These are phyloP conservation scores for Pestalotiopsis sp. DNA, from an alignment of 2,329 filamentous ascomycete species.

Conservation along the genomic window DNA sequence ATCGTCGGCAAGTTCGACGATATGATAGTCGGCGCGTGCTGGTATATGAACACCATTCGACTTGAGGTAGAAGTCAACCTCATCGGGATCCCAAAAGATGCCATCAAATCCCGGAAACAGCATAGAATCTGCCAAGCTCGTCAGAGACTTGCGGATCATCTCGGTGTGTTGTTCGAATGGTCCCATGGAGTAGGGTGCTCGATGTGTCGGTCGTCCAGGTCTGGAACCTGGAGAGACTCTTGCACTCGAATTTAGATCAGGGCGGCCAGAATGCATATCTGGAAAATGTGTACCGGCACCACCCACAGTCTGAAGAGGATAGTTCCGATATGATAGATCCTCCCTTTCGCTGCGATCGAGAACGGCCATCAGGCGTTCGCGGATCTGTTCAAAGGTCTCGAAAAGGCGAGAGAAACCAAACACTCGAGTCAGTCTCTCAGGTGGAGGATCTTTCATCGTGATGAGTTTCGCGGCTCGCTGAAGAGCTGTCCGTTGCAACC, in stretches of 20 bases:
- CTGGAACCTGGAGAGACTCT: neutral
- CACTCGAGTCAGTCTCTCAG: slow-evolving; percentile 51
- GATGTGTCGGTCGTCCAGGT: slow-evolving; percentile 21
- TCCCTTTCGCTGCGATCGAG: slow-evolving; percentile 37
- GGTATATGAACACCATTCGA: slow-evolving; percentile 66
- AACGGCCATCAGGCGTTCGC: slow-evolving; percentile 38
- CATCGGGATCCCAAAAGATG: slow-evolving; percentile 76
- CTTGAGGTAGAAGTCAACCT: slow-evolving; percentile 74
- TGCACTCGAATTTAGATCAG: slow-evolving; percentile 7
- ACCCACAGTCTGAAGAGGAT: slow-evolving; percentile 68
- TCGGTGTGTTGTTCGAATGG: slow-evolving; percentile 47
- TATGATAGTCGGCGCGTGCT: slow-evolving; percentile 60
- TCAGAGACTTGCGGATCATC: slow-evolving; percentile 40
- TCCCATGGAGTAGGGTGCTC: slow-evolving; percentile 45
- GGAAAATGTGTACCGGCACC: slow-evolving; percentile 69
- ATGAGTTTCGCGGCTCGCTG: slow-evolving; percentile 67
- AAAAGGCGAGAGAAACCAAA: slow-evolving; percentile 74
- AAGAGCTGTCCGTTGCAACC: slow-evolving; percentile 66
- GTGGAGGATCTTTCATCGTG: slow-evolving; percentile 48
- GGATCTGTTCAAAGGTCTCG: slow-evolving; percentile 51
- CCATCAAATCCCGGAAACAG: slow-evolving; percentile 67
- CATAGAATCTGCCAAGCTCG: slow-evolving; percentile 52
- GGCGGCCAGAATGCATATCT: slow-evolving; percentile 30
- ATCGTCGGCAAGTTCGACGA: slow-evolving; percentile 54
- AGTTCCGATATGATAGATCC: slow-evolving; percentile 58